phyloP scores from a whole-genome alignment of 2,329 filamentous ascomycete genomes.

The Colletotrichum eleusines region DNA sequence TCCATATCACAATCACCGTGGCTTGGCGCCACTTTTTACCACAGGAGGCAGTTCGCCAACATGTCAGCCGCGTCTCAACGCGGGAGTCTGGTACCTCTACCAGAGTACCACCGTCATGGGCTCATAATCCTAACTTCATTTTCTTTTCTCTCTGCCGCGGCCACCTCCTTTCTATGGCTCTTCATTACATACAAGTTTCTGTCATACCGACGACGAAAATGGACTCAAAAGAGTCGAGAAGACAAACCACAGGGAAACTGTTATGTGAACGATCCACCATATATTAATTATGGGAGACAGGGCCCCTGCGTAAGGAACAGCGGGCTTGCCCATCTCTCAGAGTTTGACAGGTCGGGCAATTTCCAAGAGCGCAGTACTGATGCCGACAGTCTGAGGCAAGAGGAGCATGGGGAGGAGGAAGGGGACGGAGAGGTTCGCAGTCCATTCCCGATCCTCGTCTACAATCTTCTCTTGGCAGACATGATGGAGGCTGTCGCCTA shows the following conservation, averaged over 20 bases:
- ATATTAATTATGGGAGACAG: constrained; percentile 21
- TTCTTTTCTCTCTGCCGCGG: constrained; percentile 24
- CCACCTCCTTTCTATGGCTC: constrained; percentile 21
- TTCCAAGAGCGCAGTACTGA: background rate
- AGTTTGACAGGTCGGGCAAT: constrained; percentile 25
- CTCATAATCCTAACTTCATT: constrained; percentile 18
- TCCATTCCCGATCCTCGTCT: constrained; percentile 70
- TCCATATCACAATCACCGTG: background rate
- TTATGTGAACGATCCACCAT: constrained; percentile 19
- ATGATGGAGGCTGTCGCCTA: constrained; percentile 69
- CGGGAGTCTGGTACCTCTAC: constrained; percentile 25
- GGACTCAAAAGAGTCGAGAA: background rate
- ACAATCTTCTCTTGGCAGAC: constrained; percentile 70
- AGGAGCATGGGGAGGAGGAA: background rate
- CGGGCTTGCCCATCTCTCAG: constrained; percentile 14
- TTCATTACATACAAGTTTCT: constrained; percentile 35
- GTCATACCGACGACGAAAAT: background rate
- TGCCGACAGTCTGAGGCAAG: background rate
- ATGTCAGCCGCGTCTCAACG: constrained; percentile 31
- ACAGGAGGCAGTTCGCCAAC: background rate
- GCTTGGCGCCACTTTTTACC: too few species aligned
- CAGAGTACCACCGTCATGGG: constrained; percentile 26
- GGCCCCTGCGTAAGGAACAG: constrained; percentile 4
- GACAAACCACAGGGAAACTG: background rate
- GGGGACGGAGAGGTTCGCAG: constrained; percentile 49